Base-by-base conservation (phyloP, 768 basidiomycete species). In the Termitomyces sp. region DNA sequence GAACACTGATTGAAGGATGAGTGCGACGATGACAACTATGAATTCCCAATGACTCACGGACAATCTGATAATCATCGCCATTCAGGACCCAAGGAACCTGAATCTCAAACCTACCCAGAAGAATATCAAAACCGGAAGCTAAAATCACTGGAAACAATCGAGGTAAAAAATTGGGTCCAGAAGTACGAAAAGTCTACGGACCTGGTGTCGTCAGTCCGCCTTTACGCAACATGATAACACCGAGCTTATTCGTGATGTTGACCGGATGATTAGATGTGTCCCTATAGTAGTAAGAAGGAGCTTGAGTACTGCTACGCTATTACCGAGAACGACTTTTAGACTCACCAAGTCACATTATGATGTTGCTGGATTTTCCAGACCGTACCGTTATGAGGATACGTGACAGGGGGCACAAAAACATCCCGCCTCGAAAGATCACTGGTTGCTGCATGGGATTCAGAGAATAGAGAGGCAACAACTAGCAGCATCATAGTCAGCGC, bases 301-400 rank as follows among this genome's bases (percentile, higher is more conserved):
- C 26, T 26, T 60, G 18, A 40, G 32, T 63, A 20, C 58, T 33
- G 53, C 18, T 40, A n/a, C 18, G 16, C 18, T 10, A 10, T 42
- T 9, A 61, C 50, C 33, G 54, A 51, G 42, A 57, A 59, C 51
- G 54, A 58, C 56, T 60, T 16, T 6, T 16, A 47, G 12, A 61
- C 65, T 49, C 61, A 72, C 78, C 78, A 80, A 35, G 69, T 72
- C 59, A 80, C 76, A 42, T 64, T 70, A 58, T 71, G 75, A 8
- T 49, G 68, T 22, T 62, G n/a, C 2, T 73, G 72, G n/a, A 67
- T 65, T n/a, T 38, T 45, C 78, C 79, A 80, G 32, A 70, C 59
- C 30, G 72, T 69, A n/a, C 49, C 65, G 9, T 59, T 52, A 18
- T 58, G 43, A 4, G 78, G 78, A 28, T 58, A 70, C 9, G 46